Evolutionary conservation across 2,329 filamentous ascomycete species (phyloP), one percentile per base, ranked within the genome.

Genomic region (Domatiomyces catenatus): DNA sequence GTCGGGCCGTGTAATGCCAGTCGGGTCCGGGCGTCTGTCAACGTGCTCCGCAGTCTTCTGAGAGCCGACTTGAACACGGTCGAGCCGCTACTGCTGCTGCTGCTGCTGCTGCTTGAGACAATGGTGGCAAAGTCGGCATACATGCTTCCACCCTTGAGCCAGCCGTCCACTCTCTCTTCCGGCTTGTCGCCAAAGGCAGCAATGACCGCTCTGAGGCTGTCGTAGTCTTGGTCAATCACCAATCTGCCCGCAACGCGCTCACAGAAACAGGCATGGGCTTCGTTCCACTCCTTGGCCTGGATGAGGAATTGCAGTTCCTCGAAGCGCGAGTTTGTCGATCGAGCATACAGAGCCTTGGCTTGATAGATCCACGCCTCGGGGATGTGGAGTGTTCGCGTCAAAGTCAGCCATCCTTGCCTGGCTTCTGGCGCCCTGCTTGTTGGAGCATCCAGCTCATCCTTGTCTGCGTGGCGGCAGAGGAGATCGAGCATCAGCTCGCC

Each of bases 231-330:
- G 62, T 86, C 84, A 54, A 98, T 84, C 55, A 98, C 77, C 8
- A 86, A 80, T 24, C 76, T 74, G 0, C 92, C 92, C 0, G 86
- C 92, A 26, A 96, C 88, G 56, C 83, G 76, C 55, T 79, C 79
- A 53, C 84, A 78, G 49, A 98, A 82, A 1, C 90, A 86, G 24
- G 80, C 77, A 67, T 96, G 92, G 0, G 92, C 92, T 63, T 92
- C 86, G 26, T 79, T 74, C 66, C 81, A 84, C 43, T 85, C 80
- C 42, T 77, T 76, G 1, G 88, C 90, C 47, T 80, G 79, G 52
- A 96, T 75, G 10, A 98, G 79, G 60, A 82, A 92, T 50, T 83
- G 75, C 8, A 90, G 84, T 65, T 94, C 86, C 4, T 73, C 72
- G 45, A 74, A 75, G 8, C 83, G 74, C 63, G 89, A 80, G 42